Conservation (phyloP, 257 asterid species). For the Gentiana dahurica region DNA sequence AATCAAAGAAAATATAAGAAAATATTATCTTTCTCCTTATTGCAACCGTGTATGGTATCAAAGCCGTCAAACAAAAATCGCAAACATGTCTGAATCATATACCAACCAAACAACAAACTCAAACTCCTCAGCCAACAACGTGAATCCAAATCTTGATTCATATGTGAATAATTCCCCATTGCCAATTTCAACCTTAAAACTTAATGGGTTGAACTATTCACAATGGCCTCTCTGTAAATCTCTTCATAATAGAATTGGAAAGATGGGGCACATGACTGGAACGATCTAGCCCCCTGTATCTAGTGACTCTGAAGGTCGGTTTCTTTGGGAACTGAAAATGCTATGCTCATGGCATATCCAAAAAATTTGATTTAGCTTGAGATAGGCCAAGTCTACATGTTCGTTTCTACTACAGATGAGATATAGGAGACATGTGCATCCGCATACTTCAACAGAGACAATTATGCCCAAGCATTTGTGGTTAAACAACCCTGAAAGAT, state of each 20-base stretch:
- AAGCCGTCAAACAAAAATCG: no score
- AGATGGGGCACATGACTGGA: background rate
- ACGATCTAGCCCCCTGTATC: no score
- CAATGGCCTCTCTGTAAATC: background rate
- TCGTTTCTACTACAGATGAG: background rate
- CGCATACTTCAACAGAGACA: background rate
- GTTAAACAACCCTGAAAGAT: background rate
- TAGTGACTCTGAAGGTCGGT: background rate
- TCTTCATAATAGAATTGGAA: background rate
- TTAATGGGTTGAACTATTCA: background rate
- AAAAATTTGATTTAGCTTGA: background rate
- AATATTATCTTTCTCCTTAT: no score
- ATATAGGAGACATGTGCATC: background rate
- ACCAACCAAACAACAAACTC: no score
- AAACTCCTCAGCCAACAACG: no score
- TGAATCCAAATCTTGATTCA: no score
- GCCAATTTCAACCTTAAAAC: no score
- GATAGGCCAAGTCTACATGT: background rate
- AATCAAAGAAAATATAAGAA: no score
- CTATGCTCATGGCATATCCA: background rate
- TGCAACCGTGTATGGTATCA: no score
- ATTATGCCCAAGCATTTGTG: background rate
- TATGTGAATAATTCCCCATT: no score
- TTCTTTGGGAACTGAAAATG: background rate
- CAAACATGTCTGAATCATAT: no score